Evolutionary conservation across 192 early-diverging fungal species (phyloP).

Genomic region (Backusella liffmaniae): DNA sequence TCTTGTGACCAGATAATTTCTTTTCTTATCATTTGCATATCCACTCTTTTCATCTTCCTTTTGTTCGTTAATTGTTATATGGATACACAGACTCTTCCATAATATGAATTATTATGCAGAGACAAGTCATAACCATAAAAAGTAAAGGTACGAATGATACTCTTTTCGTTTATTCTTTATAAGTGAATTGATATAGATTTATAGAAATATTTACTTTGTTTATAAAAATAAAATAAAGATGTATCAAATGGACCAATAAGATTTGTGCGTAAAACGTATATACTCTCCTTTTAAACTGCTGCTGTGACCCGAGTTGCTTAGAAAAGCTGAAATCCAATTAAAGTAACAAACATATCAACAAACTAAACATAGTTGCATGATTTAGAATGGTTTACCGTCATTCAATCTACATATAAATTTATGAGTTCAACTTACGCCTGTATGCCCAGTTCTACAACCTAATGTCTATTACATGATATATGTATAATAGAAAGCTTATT

Average conservation of each 20-base stretch:
- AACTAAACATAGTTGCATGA: not conserved
- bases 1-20: conserved; percentile 1
- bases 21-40: not conserved
- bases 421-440: not conserved
- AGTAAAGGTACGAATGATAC: not conserved
- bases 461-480: not conserved
- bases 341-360: not conserved
- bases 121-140: not conserved
- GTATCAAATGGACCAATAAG: not conserved
- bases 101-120: not conserved
- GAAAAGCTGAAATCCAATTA: not conserved
- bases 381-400: not conserved
- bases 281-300: conserved; percentile 5
- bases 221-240: not conserved
- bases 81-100: not conserved
- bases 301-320: not conserved
- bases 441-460: not conserved
- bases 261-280: not conserved
- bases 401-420: not conserved
- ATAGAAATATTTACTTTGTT: not conserved
- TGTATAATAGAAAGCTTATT: not conserved
- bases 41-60: not conserved
- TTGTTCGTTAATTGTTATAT: not conserved
- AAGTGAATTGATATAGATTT: not conserved
- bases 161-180: not conserved